These are phyloP conservation scores for Hortiboletus rubellus DNA, from an alignment of 1,284 basidiomycete genomes.

Conservation along the genomic window DNA sequence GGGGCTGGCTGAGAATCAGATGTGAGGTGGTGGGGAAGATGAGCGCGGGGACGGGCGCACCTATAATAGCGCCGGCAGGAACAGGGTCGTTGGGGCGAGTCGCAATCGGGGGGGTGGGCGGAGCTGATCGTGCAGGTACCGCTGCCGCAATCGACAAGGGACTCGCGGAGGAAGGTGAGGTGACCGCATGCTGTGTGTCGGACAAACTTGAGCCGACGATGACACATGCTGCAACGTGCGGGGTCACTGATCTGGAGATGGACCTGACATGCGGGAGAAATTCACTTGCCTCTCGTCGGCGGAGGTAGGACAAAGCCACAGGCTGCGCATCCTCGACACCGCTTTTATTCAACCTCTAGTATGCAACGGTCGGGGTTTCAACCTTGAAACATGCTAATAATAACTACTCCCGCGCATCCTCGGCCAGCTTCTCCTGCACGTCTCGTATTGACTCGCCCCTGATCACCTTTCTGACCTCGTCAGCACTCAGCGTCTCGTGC, in stretches of 20 bases:
- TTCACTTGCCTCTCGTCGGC: conserved; percentile 49
- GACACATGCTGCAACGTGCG: conserved; percentile 51
- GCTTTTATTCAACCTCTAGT: neutral
- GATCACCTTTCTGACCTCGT: conserved; percentile 86
- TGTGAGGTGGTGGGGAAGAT: conserved; percentile 13
- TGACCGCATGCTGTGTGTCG: conserved; percentile 55
- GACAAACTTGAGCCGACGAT: conserved; percentile 56
- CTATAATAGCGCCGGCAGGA: conserved; percentile 59
- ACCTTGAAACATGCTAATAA: no score
- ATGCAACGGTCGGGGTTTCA: no score
- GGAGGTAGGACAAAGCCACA: conserved; percentile 55
- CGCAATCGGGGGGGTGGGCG: conserved; percentile 51
- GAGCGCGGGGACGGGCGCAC: conserved; percentile 34
- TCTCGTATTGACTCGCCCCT: conserved; percentile 75
- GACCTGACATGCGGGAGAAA: conserved; percentile 1
- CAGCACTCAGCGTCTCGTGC: conserved; percentile 87
- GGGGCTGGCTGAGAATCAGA: conserved; percentile 32
- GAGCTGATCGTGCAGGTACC: conserved; percentile 47
- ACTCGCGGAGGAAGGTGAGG: conserved; percentile 50
- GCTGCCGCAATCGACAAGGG: conserved; percentile 54
- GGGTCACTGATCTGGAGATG: neutral
- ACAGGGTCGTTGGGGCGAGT: conserved; percentile 39
- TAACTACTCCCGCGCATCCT: conserved; percentile 28
- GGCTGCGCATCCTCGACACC: neutral
- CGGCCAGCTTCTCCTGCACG: conserved; percentile 62